These are phyloP conservation scores for Thermothielavioides terrestris DNA, from an alignment of 495 filamentous ascomycete species.

Conservation along the genomic window DNA sequence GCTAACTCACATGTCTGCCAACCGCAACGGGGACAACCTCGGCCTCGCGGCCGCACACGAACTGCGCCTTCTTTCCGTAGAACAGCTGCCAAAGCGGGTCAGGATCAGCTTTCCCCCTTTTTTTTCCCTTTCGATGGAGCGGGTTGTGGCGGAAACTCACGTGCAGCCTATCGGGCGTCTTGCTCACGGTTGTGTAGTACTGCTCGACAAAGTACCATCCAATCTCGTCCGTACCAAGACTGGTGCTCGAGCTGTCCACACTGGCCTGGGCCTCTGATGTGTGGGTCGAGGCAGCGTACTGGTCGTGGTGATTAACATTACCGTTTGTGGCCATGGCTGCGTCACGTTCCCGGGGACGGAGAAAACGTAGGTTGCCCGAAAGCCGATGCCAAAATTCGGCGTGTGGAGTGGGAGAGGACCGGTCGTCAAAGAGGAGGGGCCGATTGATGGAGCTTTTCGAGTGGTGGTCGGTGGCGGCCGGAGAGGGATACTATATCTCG, in stretches of 20 bases:
- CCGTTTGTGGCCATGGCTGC: slow-evolving; percentile 45
- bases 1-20: slow-evolving; percentile 65
- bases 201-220: slow-evolving; percentile 99
- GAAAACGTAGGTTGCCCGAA: slow-evolving; percentile 8
- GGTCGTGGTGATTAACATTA: slow-evolving; percentile 29
- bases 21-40: slow-evolving; percentile 74
- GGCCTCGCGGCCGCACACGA: slow-evolving; percentile 78
- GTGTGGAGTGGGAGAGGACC: background rate
- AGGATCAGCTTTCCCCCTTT: too few species aligned
- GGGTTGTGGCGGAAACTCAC: slow-evolving; percentile 48
- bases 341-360: background rate
- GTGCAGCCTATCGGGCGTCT: slow-evolving; percentile 84
- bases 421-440: background rate
- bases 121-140: too few species aligned
- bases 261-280: slow-evolving; percentile 16
- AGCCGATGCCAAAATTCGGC: slow-evolving; percentile 11
- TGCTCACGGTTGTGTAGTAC: slow-evolving; percentile 96
- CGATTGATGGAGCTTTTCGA: too few species aligned
- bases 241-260: slow-evolving; percentile 16
- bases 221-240: slow-evolving; percentile 70
- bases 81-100: slow-evolving; percentile 55
- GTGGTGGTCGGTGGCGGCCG: background rate
- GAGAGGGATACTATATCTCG: background rate
- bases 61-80: slow-evolving; percentile 74
- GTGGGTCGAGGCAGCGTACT: slow-evolving; percentile 25